Evolutionary conservation across 805 yeast genomes (phyloP), one percentile per base, ranked within the genome.

Genomic region (Lachancea nothofagi): DNA sequence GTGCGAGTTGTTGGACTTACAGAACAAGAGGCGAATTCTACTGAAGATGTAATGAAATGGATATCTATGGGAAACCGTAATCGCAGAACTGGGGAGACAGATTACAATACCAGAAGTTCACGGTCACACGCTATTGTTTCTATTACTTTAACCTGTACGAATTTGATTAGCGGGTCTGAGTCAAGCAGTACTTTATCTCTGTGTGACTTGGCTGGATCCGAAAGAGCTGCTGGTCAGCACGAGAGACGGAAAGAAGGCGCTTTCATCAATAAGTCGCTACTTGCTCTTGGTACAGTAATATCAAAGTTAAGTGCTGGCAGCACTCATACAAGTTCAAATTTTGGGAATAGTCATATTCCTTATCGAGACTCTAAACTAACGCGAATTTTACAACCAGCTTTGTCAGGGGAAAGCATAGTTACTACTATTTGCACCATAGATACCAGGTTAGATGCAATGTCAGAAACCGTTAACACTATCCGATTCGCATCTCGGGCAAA

Each of bases 121-220:
- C 73, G 98, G 48, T 85, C 96, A 2, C 98, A 90, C 59, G 95
- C 97, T 0, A 80, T 90, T 17, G 77, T 90, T 6, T 79, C 84
- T 57, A 70, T 93, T 15, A 68, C 78, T 42, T 56, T 90, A 13
- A 66, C 66, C 2, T 59, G 67, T 4, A 65, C 70, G 2, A 74
- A 73, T 56, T 40, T 65, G 9, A 46, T 53, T 0, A 61, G 67
- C 9, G 71, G 69, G 4, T 43, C 47, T n/a, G 58, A 58, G 23
- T 64, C 62, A 12, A 61, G 67, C 27, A 73, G 88, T 25, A 78
- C 87, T 0, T 73, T 90, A 23, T 85, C 90, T 24, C 69, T 90
- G 41, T 90, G 97, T 66, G 98, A 90, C 64, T 72, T 90, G 54
- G 98, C 98, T 0, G 98, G 98, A 21, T 83, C 95, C n/a, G 98